These are phyloP conservation scores for Penicillium atrosanguineum DNA, from an alignment of 495 filamentous ascomycete species.

Conservation along the genomic window DNA sequence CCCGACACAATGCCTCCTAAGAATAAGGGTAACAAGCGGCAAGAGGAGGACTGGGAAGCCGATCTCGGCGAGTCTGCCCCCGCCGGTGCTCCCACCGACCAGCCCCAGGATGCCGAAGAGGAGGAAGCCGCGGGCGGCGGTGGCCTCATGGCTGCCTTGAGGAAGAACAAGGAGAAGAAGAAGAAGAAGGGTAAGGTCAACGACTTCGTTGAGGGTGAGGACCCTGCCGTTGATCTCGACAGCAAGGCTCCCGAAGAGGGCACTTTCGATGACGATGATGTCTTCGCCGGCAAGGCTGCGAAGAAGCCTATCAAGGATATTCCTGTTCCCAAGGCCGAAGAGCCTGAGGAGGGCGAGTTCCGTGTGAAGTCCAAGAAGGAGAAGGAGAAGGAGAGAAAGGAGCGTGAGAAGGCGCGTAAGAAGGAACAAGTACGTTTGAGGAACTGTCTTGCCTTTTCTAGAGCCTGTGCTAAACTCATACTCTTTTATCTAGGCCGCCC, in stretches of 20 bases:
- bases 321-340: constrained; percentile 43
- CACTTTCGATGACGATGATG: constrained; percentile 78
- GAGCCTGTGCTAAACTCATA: not conserved
- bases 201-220: constrained; percentile 73
- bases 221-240: constrained; percentile 52
- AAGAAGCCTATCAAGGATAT: constrained; percentile 57
- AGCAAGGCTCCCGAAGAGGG: constrained; percentile 82
- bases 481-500: constrained; percentile 51
- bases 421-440: constrained; percentile 70
- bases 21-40: constrained; percentile 89
- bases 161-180: constrained; percentile 88
- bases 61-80: constrained; percentile 81
- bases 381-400: constrained; percentile 93
- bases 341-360: constrained; percentile 59
- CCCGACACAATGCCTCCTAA: constrained; percentile 73
- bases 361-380: constrained; percentile 89
- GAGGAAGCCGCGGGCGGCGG: constrained; percentile 55
- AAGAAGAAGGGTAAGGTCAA: constrained; percentile 85
- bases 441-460: not conserved
- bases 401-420: constrained; percentile 89
- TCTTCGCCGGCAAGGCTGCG: constrained; percentile 61
- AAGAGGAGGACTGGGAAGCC: constrained; percentile 91
- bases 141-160: constrained; percentile 80
- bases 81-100: constrained; percentile 45
- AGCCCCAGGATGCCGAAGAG: constrained; percentile 31